These are phyloP conservation scores for Zalaria sp. DNA, from an alignment of 2,329 filamentous ascomycete genomes.

Conservation along the genomic window DNA sequence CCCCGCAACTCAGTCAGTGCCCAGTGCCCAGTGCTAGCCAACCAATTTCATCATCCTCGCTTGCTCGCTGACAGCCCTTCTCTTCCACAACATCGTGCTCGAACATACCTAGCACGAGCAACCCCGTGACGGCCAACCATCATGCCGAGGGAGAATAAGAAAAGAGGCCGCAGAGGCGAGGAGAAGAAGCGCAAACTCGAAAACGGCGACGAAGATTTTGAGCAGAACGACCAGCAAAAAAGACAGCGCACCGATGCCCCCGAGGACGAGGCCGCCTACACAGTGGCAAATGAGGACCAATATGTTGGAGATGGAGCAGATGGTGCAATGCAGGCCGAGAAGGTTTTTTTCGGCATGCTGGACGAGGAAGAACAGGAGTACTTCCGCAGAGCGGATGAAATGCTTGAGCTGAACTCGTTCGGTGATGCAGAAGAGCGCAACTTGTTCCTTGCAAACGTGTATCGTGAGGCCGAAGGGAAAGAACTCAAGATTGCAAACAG, in stretches of 20 bases:
- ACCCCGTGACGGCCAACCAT: conserved; percentile 1
- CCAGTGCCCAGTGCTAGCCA: too few relatives aligned
- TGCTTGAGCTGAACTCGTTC: conserved; percentile 84
- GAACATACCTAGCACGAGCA: too few relatives aligned
- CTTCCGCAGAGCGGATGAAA: conserved; percentile 77
- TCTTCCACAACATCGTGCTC: too few relatives aligned
- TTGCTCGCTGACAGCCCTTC: too few relatives aligned
- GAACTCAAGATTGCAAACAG: conserved; percentile 93
- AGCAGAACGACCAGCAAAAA: conserved; percentile 21
- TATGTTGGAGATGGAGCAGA: conserved; percentile 4
- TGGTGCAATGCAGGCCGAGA: conserved; percentile 33
- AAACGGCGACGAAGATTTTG: conserved; percentile 18
- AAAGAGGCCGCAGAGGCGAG: conserved; percentile 40
- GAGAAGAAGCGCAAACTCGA: conserved; percentile 39
- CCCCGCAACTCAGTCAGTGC: too few relatives aligned
- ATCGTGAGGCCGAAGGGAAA: conserved; percentile 74
- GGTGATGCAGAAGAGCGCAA: conserved; percentile 48
- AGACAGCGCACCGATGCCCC: conserved; percentile 20
- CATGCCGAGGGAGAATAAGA: conserved; percentile 48
- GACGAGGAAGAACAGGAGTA: conserved; percentile 91
- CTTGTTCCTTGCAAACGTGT: conserved; percentile 60
- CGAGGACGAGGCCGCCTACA: conserved; percentile 21
- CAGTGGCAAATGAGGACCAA: conserved; percentile 9
- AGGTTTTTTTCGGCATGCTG: conserved; percentile 83
- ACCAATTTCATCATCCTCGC: too few relatives aligned